Conservation (phyloP, 495 filamentous ascomycete genomes). For the Filosporella fistucella region DNA sequence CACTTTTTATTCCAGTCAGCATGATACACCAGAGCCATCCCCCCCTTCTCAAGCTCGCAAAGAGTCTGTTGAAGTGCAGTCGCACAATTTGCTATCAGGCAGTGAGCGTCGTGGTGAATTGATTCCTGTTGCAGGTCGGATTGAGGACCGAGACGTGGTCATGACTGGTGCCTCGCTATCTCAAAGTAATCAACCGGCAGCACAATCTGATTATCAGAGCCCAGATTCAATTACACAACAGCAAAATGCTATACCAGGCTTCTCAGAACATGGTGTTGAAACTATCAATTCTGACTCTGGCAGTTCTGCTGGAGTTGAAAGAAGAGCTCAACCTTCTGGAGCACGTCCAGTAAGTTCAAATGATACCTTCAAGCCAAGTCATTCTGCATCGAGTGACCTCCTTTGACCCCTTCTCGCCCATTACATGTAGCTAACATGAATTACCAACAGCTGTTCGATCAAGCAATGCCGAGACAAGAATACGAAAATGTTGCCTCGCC, state of each 20-base stretch:
- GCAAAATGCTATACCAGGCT: not conserved
- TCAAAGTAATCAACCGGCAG: slow-evolving; percentile 17
- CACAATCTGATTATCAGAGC: slow-evolving; percentile 4
- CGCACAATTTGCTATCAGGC: slow-evolving; percentile 27
- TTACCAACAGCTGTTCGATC: too few relatives aligned
- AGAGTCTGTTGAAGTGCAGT: slow-evolving; percentile 38
- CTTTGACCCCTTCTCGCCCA: too few relatives aligned
- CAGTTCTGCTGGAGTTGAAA: too few relatives aligned
- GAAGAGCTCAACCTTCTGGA: too few relatives aligned
- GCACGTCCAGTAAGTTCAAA: too few relatives aligned
- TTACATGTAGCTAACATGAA: too few relatives aligned
- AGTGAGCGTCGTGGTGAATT: slow-evolving; percentile 10
- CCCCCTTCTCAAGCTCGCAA: slow-evolving; percentile 34
- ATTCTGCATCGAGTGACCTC: too few relatives aligned
- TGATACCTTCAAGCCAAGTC: too few relatives aligned
- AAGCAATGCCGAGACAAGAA: slow-evolving; percentile 9
- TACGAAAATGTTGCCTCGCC: slow-evolving; percentile 10
- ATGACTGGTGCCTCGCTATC: slow-evolving; percentile 20
- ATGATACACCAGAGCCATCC: slow-evolving; percentile 42
- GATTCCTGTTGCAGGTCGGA: slow-evolving; percentile 6
- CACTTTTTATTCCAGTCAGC: slow-evolving; percentile 89
- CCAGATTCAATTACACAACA: slow-evolving; percentile 1
- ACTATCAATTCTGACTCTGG: slow-evolving; percentile 9
- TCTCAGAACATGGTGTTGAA: slow-evolving; percentile 3
- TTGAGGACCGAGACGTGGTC: slow-evolving; percentile 12